Base-by-base conservation (phyloP, 306 rosid genomes). In the Carpinus fangiana region DNA sequence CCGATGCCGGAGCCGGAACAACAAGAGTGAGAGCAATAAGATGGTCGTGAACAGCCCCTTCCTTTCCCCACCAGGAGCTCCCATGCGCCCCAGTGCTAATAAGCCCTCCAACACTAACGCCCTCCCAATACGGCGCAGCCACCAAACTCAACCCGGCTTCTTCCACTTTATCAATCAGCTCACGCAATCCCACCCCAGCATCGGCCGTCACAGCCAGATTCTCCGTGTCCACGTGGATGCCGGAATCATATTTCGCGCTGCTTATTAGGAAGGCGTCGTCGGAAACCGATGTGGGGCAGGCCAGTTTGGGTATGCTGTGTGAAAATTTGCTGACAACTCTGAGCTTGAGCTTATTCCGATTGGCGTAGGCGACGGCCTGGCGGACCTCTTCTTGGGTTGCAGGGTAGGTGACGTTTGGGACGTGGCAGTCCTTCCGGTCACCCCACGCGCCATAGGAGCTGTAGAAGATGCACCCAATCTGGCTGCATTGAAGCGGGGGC, bases 401-500 rank as follows among this genome's bases (percentile, higher is more conserved):
- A 5, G 97, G 96, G 84, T 86, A 88, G 0, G 90, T 79, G 10
- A 79, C 83, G 8, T 78, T 79, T 10, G 67, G 60, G 1, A 80
- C 90, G 4, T 82, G 74, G 59, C 94, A 93, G 16, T 65, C 79
- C 16, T 82, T 79, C 13, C 93, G 84, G 73, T 93, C 93, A 1
- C 84, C 85, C 97, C 97, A 90, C 12, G 73, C 78, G n/a, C 92
- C 92, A 12, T 93, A 93, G 75, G 94, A 73, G 85, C 89, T 93
- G 78, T n/a, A 50, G 74, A 93, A 88, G 23, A 74, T 93, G 83
- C 97, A 93, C 38, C 89, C 83, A 13, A 73, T 45, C 7, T 31
- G 34, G 79, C 70, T 56, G 88, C 97, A 90, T 5, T 66, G 80
- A 34, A 93, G 43, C 2, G 97, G 92, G 1, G 88, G 73, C 2